These are phyloP conservation scores for Penicillium sp. DNA, from an alignment of 2,329 filamentous ascomycete species.

Conservation along the genomic window DNA sequence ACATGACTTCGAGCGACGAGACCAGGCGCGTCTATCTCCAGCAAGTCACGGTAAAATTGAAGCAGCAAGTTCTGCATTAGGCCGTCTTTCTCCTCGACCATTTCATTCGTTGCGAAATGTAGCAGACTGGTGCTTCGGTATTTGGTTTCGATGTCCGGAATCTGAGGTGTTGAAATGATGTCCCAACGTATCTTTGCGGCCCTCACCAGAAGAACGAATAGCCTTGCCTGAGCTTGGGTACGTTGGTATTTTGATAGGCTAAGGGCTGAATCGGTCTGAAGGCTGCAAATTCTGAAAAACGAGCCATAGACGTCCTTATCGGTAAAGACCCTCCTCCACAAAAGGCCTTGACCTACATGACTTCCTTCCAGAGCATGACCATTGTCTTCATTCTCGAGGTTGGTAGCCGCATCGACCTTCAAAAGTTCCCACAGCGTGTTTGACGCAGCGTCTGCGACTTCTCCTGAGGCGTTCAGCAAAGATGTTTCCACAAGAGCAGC, in stretches of 20 bases:
- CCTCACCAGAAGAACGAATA: conserved; percentile 60
- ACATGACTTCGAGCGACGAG: conserved; percentile 31
- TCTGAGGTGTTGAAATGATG: conserved; percentile 53
- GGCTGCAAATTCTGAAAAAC: conserved; percentile 58
- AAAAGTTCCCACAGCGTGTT: conserved; percentile 56
- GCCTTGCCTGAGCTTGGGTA: conserved; percentile 61
- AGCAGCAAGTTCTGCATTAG: conserved; percentile 62
- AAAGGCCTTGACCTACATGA: conserved; percentile 50
- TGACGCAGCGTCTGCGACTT: conserved; percentile 56
- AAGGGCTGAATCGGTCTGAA: conserved; percentile 38
- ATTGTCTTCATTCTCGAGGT: conserved; percentile 29
- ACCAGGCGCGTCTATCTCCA: conserved; percentile 46
- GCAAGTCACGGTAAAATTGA: conserved; percentile 58
- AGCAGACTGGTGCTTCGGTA: conserved; percentile 49
- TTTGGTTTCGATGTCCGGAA: conserved; percentile 52
- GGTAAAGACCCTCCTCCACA: conserved; percentile 64
- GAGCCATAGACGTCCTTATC: conserved; percentile 60
- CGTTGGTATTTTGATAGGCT: conserved; percentile 53
- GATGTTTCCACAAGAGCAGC: conserved; percentile 58
- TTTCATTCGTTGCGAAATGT: conserved; percentile 56
- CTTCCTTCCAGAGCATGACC: conserved; percentile 20
- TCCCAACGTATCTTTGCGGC: conserved; percentile 58
- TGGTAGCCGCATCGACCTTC: conserved; percentile 48
- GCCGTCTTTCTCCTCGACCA: conserved; percentile 60
- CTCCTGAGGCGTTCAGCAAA: conserved; percentile 58